phyloP scores from a whole-genome alignment of 176 grass and related monocot species.

The Themeda triandra region DNA sequence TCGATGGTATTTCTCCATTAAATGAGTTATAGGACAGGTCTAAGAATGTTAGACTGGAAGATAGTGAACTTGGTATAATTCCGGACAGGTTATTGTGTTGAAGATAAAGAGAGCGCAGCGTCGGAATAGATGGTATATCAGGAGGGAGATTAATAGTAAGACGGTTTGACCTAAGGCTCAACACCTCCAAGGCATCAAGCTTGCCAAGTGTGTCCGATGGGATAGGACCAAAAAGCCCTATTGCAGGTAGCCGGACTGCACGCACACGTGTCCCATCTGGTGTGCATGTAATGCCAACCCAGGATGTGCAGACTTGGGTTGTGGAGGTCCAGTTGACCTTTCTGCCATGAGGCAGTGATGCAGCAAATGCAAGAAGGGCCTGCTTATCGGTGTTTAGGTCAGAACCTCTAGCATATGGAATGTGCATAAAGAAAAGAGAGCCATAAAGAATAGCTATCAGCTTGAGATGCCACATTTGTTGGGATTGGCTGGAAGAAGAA shows the following conservation, averaged over 20 bases:
- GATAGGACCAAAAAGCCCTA: constrained; percentile 74
- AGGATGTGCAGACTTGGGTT: constrained; percentile 63
- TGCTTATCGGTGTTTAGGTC: constrained; percentile 68
- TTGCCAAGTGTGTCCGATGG: constrained; percentile 66
- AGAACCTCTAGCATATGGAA: constrained; percentile 46
- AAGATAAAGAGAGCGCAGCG: constrained; percentile 76
- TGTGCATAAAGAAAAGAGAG: constrained; percentile 32
- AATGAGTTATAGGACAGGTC: constrained; percentile 91
- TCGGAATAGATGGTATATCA: constrained; percentile 82
- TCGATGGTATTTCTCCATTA: constrained; percentile 61
- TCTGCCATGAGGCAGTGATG: constrained; percentile 60
- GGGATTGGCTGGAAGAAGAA: constrained; percentile 14
- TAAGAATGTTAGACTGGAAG: constrained; percentile 66
- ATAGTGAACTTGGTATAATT: constrained; percentile 65
- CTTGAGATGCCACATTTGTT: constrained; percentile 36
- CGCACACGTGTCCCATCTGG: constrained; percentile 47
- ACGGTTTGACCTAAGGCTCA: constrained; percentile 90
- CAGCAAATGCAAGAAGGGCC: constrained; percentile 77
- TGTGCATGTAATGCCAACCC: constrained; percentile 84
- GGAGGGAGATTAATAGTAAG: constrained; percentile 62
- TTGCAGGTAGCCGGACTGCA: constrained; percentile 56
- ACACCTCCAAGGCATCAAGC: constrained; percentile 79
- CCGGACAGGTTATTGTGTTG: constrained; percentile 87
- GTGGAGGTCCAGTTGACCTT: constrained; percentile 84
- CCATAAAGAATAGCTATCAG: constrained; percentile 29